Percentiles rank a stretch among this genome's conserved stretches.
phyloP scores from a whole-genome alignment of 768 basidiomycete genomes.

The Tephrocybe sp. region DNA sequence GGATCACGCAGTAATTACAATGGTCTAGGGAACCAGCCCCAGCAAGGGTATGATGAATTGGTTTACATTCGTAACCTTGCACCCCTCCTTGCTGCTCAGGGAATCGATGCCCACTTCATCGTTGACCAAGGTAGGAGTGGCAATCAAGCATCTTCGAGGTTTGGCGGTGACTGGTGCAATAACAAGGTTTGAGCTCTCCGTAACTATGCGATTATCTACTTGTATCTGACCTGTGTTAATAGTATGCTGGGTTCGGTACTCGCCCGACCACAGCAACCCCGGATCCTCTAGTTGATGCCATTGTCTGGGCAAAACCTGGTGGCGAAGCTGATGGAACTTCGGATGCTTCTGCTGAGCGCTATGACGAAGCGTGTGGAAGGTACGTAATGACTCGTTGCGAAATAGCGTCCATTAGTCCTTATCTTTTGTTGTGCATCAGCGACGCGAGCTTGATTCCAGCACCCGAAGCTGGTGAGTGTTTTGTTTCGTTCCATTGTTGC shows the following conservation, averaged over 20 bases:
- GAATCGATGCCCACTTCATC: constrained; percentile 35
- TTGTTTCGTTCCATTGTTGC: background rate
- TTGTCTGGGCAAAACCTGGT: constrained; percentile 43
- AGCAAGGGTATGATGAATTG: constrained; percentile 30
- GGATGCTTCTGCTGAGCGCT: constrained; percentile 29
- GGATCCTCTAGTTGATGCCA: constrained; percentile 31
- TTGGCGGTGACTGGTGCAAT: constrained; percentile 33
- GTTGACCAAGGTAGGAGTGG: constrained; percentile 35
- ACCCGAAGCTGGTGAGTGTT: constrained; percentile 27
- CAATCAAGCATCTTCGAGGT: constrained; percentile 21
- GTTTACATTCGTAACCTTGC: constrained; percentile 29
- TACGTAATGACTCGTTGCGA: too few species aligned
- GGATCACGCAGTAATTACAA: constrained; percentile 28
- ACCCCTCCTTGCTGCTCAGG: constrained; percentile 28
- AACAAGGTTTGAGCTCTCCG: constrained; percentile 20
- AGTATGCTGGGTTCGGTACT: constrained; percentile 32
- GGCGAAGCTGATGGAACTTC: constrained; percentile 40
- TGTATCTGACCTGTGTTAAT: background rate
- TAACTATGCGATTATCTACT: too few species aligned
- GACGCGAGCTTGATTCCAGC: constrained; percentile 22
- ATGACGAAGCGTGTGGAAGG: constrained; percentile 27
- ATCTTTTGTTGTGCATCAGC: background rate
- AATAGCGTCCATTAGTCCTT: too few species aligned
- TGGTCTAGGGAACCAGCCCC: constrained; percentile 26
- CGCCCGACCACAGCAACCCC: constrained; percentile 32